A percentile compares a stretch with the other conserved stretches of the same genome.
These are phyloP conservation scores for Nevesoporus exiguus DNA, from an alignment of 768 basidiomycete genomes.

Conservation along the genomic window DNA sequence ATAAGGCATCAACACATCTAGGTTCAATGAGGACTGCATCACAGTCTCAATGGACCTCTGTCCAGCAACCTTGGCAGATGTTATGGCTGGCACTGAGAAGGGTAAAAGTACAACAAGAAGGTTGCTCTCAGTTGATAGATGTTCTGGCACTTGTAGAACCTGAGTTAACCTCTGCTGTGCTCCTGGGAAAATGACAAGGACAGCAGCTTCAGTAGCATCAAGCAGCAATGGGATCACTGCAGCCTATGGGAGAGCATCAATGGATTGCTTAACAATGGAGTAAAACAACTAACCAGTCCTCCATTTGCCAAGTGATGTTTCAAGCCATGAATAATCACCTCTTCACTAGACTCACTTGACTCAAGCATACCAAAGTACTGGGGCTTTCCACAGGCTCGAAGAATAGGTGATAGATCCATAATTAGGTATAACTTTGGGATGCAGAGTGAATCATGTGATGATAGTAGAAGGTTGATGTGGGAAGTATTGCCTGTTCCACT, in stretches of 20 bases:
- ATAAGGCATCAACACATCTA: background rate
- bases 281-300: constrained; percentile 40
- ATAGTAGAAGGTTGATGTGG: constrained; percentile 48
- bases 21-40: background rate
- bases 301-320: constrained; percentile 44
- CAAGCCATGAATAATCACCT: constrained; percentile 38
- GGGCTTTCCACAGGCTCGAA: constrained; percentile 46
- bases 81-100: constrained; percentile 16
- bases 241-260: constrained; percentile 35
- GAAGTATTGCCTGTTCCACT: constrained; percentile 42
- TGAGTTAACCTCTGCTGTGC: constrained; percentile 33
- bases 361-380: constrained; percentile 54
- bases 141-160: constrained; percentile 41
- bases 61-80: constrained; percentile 14
- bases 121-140: constrained; percentile 12
- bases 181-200: constrained; percentile 55
- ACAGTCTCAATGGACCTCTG: constrained; percentile 12
- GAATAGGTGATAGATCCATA: constrained; percentile 43
- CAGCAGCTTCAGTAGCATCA: constrained; percentile 46
- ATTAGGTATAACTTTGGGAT: constrained; percentile 49
- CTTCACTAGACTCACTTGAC: constrained; percentile 39
- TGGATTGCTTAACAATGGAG: background rate
- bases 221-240: constrained; percentile 46
- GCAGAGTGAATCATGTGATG: constrained; percentile 38
- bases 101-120: constrained; percentile 30